Evolutionary conservation across 2,329 filamentous ascomycete genomes (phyloP).

Genomic region (Trichoderma breve): DNA sequence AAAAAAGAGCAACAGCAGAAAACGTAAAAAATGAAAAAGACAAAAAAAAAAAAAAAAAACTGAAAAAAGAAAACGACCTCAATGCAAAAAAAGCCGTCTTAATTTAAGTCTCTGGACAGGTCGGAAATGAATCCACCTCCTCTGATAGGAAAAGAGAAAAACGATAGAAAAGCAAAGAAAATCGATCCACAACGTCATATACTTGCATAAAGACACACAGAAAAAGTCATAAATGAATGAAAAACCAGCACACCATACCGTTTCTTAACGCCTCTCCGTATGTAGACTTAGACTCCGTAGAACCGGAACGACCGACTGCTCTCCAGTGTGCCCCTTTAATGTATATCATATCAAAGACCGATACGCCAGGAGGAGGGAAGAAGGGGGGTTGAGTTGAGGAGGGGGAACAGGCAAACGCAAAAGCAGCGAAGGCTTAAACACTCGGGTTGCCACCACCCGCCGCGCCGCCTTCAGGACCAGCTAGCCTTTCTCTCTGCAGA

Average conservation of each 20-base stretch:
- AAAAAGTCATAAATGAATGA: conserved; percentile 1
- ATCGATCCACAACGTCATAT: not conserved
- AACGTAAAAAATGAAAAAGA: not conserved
- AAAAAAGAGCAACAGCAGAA: not conserved
- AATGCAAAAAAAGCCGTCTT: not conserved
- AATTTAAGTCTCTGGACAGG: not conserved
- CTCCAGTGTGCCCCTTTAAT: conserved; percentile 12
- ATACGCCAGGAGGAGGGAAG: conserved; percentile 12
- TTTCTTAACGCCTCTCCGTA: conserved; percentile 16
- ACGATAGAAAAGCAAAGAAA: not conserved
- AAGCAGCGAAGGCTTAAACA: not conserved
- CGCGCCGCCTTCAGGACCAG: conserved; percentile 29
- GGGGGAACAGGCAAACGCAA: not conserved
- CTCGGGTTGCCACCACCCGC: conserved; percentile 28
- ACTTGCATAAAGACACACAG: not conserved
- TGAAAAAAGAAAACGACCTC: not conserved
- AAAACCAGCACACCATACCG: conserved; percentile 8
- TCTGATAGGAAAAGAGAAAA: not conserved
- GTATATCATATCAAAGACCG: conserved; percentile 19
- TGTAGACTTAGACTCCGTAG: conserved; percentile 9
- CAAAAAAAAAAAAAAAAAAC: not conserved
- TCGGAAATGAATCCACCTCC: not conserved
- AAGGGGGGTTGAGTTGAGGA: not conserved
- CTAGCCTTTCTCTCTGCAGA: conserved; percentile 57
- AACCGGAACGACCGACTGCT: conserved; percentile 18